Percentiles rank a stretch among this genome's conserved stretches.
Evolutionary conservation across 2,329 filamentous ascomycete genomes (phyloP).

Genomic region (Exophiala bonariae): DNA sequence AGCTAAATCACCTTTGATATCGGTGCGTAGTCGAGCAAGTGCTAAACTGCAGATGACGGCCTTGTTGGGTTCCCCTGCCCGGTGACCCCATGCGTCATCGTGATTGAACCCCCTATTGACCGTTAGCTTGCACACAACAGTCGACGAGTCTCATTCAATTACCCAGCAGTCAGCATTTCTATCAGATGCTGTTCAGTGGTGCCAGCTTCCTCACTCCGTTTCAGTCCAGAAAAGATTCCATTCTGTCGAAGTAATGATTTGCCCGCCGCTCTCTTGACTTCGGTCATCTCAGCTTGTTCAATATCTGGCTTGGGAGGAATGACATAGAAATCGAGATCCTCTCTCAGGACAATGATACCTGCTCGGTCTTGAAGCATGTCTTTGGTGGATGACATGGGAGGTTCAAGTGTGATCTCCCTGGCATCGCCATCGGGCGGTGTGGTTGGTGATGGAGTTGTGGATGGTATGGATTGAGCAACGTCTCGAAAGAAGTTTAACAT

Average conservation of each 20-base stretch:
- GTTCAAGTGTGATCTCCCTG: too few species aligned
- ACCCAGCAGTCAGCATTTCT: slow-evolving; percentile 99
- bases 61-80: slow-evolving; percentile 96
- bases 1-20: slow-evolving; percentile 75
- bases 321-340: slow-evolving; percentile 96
- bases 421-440: slow-evolving; percentile 60
- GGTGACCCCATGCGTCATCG: slow-evolving; percentile 92
- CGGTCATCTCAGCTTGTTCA: slow-evolving; percentile 85
- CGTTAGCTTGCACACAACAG: slow-evolving; percentile 13
- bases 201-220: slow-evolving; percentile 91
- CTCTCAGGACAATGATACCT: slow-evolving; percentile 93
- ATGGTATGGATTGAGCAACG: slow-evolving; percentile 93
- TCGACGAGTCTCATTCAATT: slow-evolving; percentile 40
- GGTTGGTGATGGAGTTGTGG: slow-evolving; percentile 66
- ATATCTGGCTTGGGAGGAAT: slow-evolving; percentile 88
- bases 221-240: slow-evolving; percentile 92
- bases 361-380: slow-evolving; percentile 84
- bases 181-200: slow-evolving; percentile 98
- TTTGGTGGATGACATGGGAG: slow-evolving; percentile 65
- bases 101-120: slow-evolving; percentile 83
- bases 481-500: slow-evolving; percentile 98
- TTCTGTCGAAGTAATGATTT: slow-evolving; percentile 83
- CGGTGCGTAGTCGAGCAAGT: slow-evolving; percentile 86
- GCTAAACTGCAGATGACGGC: slow-evolving; percentile 97
- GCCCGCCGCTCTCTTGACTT: slow-evolving; percentile 90